Base-by-base conservation (phyloP, 345 rosid species). In the Moricandia moricandioides region DNA sequence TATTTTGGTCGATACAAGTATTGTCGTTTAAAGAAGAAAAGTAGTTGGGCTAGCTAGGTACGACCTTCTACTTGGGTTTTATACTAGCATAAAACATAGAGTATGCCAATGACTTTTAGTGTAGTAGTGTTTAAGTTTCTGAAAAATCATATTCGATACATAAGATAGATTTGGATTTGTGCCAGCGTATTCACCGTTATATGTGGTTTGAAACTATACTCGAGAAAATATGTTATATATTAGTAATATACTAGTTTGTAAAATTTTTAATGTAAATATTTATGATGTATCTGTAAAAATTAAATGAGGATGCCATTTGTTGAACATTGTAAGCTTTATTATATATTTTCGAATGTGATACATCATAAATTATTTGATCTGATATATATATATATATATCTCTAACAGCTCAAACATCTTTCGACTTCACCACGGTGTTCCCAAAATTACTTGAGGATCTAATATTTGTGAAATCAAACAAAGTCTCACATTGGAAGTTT, bases 21-120 rank as follows among this genome's bases (percentile, higher is more conserved):
- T 7, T 33, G 12, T 62, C 11, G 62, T 55, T 30, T 33, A 35
- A 55, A 34, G n/a, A 4, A 12, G 26, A 45, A 47, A 70, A 70
- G 34, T 55, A 9, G 59, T 64, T 64, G 17, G 33, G 69, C 72
- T 33, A 14, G 43, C 4, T 5, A 45, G 51, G 29, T 27, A 27
- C 51, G 54, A 47, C 55, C 27, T 61, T 70, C 58, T 54, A 62
- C 70, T 76, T 62, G 65, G 64, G 59, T 14, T 62, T 62, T 34
- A 34, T 61, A 51, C 56, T 54, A 29, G 31, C 74, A 34, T 51
- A 8, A 2, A 21, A 64, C 16, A 34, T 1, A 57, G 66, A 67
- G 27, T 69, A 43, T 29, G 65, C 47, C 8, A 35, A 4, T 1
- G 43, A 67, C 71, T 7, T 33, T 18, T 6, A 6, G 37, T 33